Evolutionary conservation across 352 stramenopile species (phyloP).

Genomic region (Phytopythium boreale): DNA sequence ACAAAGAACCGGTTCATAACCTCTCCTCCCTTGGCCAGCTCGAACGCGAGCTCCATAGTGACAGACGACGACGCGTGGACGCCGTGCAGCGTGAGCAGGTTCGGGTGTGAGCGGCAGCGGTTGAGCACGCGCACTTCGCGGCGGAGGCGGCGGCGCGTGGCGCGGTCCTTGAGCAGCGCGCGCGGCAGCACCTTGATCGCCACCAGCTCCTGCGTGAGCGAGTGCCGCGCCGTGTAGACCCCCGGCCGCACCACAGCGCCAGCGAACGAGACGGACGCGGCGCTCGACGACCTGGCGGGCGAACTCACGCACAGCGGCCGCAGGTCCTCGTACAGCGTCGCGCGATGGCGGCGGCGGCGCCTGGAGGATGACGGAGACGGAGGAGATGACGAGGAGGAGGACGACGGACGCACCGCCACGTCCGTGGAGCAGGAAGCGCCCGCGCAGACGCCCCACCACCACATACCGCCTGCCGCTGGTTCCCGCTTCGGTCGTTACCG

Average conservation of each 20-base stretch:
- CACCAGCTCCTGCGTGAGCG: slow-evolving; percentile 60
- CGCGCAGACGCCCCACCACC: slow-evolving; percentile 62
- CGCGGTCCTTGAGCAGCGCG: slow-evolving; percentile 34
- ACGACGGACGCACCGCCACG: slow-evolving; percentile 19
- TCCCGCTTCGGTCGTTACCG: neutral
- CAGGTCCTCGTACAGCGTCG: slow-evolving; percentile 50
- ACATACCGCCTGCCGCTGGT: slow-evolving; percentile 25
- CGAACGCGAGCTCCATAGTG: slow-evolving; percentile 73
- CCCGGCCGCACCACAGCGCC: slow-evolving; percentile 20
- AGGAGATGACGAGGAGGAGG: neutral
- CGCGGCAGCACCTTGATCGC: slow-evolving; percentile 70
- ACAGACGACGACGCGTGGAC: slow-evolving; percentile 35
- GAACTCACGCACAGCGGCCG: slow-evolving; percentile 28
- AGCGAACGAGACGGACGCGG: neutral
- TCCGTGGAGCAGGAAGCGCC: slow-evolving; percentile 47
- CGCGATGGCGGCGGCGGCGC: slow-evolving; percentile 2
- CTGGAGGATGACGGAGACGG: neutral
- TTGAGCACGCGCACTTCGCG: slow-evolving; percentile 62
- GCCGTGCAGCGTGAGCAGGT: slow-evolving; percentile 67
- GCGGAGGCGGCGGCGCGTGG: slow-evolving; percentile 54
- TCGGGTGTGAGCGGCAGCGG: slow-evolving; percentile 41
- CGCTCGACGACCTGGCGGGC: slow-evolving; percentile 9
- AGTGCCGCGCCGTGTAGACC: slow-evolving; percentile 59
- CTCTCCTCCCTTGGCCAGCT: slow-evolving; percentile 62
- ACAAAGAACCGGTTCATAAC: slow-evolving; percentile 47